Evolutionary conservation across 495 filamentous ascomycete species (phyloP), one percentile per base, ranked within the genome.

Genomic region (Hypomontagnella monticulosa): DNA sequence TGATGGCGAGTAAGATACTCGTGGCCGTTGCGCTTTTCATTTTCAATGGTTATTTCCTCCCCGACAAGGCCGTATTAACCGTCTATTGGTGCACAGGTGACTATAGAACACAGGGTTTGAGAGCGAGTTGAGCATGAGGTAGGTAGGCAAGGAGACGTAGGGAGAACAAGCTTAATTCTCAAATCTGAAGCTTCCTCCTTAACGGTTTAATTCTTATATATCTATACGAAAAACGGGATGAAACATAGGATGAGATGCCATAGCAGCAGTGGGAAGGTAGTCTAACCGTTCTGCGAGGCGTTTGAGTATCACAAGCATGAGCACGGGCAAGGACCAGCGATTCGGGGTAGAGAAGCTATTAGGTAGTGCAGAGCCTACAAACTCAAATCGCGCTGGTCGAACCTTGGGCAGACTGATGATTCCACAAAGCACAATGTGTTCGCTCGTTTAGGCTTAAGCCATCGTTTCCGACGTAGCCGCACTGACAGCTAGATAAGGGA

Each of bases 11-110:
- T 33, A 42, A 6, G 23, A 27, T 38, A 34, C 19, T 18, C 18
- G 19, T 48, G n/a, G 20, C 16, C 12, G 27, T 36, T 16, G 30
- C 19, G 20, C 16, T 27, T n/a, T 16, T 56, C 58, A 61, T 54
- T 19, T 47, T 52, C 9, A 20, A 33, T 52, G 20, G 57, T 7
- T 7, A 14, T 19, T 43, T 20, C n/a, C n/a, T 16, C 9, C 9
- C 33, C 33, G 18, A 34, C 43, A 8, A 41, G 33, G 20, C 9
- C 16, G 20, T 3, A 19, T 6, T 27, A 11, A 18, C 18, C 4
- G 27, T 18, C 15, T n/a, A 36, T 43, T 36, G 9, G 23, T 6
- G 23, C n/a, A n/a, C n/a, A n/a, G n/a, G n/a, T 27, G 6, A 27
- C 6, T 27, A 27, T 3, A 27, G 23, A 27, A 27, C 2, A 6